Evolutionary conservation across 495 filamentous ascomycete species (phyloP).

Genomic region (Darksidea phi): DNA sequence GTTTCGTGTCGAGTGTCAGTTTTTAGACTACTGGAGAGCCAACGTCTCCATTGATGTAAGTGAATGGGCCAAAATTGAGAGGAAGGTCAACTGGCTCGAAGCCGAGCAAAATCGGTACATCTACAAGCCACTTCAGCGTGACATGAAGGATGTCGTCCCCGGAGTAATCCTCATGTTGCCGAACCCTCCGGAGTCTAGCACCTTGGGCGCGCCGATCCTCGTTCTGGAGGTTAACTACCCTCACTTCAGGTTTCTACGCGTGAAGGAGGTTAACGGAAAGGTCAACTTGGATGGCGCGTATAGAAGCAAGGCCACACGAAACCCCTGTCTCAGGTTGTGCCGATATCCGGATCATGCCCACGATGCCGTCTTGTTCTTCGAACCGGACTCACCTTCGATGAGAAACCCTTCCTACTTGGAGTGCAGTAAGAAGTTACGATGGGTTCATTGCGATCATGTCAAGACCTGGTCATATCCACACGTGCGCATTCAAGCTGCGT

Average conservation of each 20-base stretch:
- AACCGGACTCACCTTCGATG: conserved; percentile 3
- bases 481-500: not conserved
- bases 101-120: conserved; percentile 17
- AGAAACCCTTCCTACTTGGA: conserved; percentile 13
- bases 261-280: conserved; percentile 3
- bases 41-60: conserved; percentile 3
- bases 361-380: conserved; percentile 11
- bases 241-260: conserved; percentile 8
- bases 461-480: conserved; percentile 13
- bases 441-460: not conserved
- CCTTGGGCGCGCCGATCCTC: conserved; percentile 17
- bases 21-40: conserved; percentile 1
- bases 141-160: not conserved
- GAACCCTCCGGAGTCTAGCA: conserved; percentile 3
- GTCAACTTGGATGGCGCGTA: not conserved
- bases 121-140: conserved; percentile 17
- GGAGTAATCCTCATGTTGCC: conserved; percentile 12
- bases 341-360: not conserved
- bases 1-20: conserved; percentile 6
- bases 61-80: conserved; percentile 1
- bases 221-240: conserved; percentile 10
- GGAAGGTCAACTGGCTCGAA: conserved; percentile 5
- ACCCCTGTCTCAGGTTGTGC: not conserved
- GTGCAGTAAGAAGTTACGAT: not conserved
- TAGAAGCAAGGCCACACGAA: not conserved